Percentiles rank a stretch among this genome's conserved stretches.
Conservation (phyloP, 2,329 filamentous ascomycete genomes). For the Laburnicola sp. region DNA sequence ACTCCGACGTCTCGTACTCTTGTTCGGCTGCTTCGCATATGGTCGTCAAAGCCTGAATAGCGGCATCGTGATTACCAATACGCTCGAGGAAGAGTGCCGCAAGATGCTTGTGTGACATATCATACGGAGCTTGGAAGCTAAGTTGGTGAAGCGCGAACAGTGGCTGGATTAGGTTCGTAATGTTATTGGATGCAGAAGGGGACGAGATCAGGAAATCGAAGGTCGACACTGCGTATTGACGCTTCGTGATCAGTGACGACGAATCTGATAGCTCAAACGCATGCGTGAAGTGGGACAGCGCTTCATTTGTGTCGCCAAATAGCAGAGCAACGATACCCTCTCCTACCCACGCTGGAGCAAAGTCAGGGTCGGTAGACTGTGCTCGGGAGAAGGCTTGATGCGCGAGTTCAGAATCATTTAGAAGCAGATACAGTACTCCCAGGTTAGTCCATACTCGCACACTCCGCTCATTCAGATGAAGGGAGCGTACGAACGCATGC, state of each 20-base stretch:
- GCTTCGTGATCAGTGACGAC: slow-evolving; percentile 70
- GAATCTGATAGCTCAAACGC: slow-evolving; percentile 90
- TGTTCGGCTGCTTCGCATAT: slow-evolving; percentile 73
- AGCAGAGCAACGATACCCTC: slow-evolving; percentile 84
- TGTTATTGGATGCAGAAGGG: slow-evolving; percentile 54
- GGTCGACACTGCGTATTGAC: slow-evolving; percentile 76
- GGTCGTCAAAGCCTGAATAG: slow-evolving; percentile 65
- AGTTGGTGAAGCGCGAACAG: slow-evolving; percentile 88
- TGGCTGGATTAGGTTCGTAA: slow-evolving; percentile 73
- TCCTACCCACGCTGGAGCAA: slow-evolving; percentile 89
- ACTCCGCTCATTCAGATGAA: slow-evolving; percentile 89
- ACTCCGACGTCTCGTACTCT: slow-evolving; percentile 84
- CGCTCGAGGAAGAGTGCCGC: slow-evolving; percentile 81
- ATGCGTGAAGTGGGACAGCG: slow-evolving; percentile 84
- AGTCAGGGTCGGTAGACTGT: slow-evolving; percentile 93
- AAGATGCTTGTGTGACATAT: slow-evolving; percentile 75
- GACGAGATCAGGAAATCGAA: slow-evolving; percentile 78
- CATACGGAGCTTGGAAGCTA: slow-evolving; percentile 68
- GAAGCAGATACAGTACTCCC: slow-evolving; percentile 79
- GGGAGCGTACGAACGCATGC: slow-evolving; percentile 86
- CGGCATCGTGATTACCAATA: slow-evolving; percentile 66
- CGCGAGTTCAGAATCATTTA: slow-evolving; percentile 82
- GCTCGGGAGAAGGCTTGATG: slow-evolving; percentile 88
- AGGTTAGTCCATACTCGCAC: slow-evolving; percentile 89
- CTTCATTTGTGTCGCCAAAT: slow-evolving; percentile 73